Evolutionary conservation across 78 protist genomes (phyloP).

Genomic region (Pigoraptor vietnamica): DNA sequence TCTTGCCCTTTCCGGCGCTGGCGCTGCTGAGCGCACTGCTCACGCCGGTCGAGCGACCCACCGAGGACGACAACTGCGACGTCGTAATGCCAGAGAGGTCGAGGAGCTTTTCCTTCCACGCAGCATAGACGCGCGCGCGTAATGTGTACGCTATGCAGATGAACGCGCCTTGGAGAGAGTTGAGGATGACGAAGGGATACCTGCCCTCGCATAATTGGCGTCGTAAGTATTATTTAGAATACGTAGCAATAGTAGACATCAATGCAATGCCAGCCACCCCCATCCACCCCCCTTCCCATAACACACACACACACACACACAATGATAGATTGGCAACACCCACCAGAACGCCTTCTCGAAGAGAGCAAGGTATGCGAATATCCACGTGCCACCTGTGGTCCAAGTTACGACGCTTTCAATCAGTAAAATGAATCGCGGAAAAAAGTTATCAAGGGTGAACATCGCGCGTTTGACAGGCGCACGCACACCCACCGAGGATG

Average conservation of each 20-base stretch:
- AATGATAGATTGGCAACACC: not conserved
- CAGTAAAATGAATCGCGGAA: too few relatives aligned
- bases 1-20: too few relatives aligned
- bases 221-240: too few relatives aligned
- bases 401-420: too few relatives aligned
- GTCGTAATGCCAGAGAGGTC: not conserved
- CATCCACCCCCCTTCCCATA: not conserved
- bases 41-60: too few relatives aligned
- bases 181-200: not conserved
- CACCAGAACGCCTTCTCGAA: not conserved
- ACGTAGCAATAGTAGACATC: not conserved
- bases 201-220: not conserved
- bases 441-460: too few relatives aligned
- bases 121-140: not conserved
- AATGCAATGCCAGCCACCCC: not conserved
- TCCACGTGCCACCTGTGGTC: conserved; percentile 11
- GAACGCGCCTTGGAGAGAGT: not conserved
- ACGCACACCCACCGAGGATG: not conserved
- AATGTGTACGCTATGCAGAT: not conserved
- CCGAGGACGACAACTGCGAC: not conserved
- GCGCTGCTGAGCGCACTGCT: too few relatives aligned
- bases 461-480: too few relatives aligned
- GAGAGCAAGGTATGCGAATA: not conserved
- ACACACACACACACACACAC: not conserved
- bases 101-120: not conserved